phyloP scores from a whole-genome alignment of 495 filamentous ascomycete genomes.

The Staphylotrichum tortipilum region DNA sequence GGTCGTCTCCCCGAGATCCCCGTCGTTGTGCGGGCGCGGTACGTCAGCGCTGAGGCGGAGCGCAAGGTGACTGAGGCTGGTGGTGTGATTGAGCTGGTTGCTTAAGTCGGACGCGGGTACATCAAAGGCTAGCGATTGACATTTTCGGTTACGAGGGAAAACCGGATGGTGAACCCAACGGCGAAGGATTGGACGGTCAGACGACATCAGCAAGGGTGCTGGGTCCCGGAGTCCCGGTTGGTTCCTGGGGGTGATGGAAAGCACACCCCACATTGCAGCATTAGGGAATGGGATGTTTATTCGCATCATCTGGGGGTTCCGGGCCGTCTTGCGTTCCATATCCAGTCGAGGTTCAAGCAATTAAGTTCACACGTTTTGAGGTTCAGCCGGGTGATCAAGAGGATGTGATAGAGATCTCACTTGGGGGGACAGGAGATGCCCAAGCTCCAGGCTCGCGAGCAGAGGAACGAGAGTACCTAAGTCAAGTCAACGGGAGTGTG shows the following conservation, averaged over 20 bases:
- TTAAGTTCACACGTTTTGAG: constrained; percentile 3
- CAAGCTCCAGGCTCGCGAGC: no score
- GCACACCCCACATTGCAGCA: constrained; percentile 24
- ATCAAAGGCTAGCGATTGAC: constrained; percentile 28
- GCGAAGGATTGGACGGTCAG: constrained; percentile 21
- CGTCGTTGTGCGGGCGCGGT: constrained; percentile 27
- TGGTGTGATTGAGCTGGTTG: constrained; percentile 30
- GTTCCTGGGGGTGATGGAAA: constrained; percentile 20
- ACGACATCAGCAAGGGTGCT: constrained; percentile 19
- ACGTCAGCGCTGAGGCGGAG: constrained; percentile 30
- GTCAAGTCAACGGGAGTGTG: no score
- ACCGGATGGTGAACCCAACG: constrained; percentile 22
- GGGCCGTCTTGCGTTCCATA: constrained; percentile 11
- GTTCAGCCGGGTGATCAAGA: neutral
- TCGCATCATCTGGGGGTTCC: constrained; percentile 17
- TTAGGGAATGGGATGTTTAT: constrained; percentile 31
- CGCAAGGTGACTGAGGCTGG: constrained; percentile 29
- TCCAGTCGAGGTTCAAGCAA: constrained; percentile 9
- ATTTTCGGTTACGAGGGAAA: constrained; percentile 27
- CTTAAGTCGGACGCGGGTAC: constrained; percentile 23
- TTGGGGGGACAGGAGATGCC: no score
- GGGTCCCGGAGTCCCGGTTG: constrained; percentile 29
- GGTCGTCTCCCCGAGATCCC: constrained; percentile 30
- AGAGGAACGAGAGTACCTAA: no score
- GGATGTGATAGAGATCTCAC: no score